These are phyloP conservation scores for Botrytis aclada DNA, from an alignment of 2,329 filamentous ascomycete species.

Conservation along the genomic window DNA sequence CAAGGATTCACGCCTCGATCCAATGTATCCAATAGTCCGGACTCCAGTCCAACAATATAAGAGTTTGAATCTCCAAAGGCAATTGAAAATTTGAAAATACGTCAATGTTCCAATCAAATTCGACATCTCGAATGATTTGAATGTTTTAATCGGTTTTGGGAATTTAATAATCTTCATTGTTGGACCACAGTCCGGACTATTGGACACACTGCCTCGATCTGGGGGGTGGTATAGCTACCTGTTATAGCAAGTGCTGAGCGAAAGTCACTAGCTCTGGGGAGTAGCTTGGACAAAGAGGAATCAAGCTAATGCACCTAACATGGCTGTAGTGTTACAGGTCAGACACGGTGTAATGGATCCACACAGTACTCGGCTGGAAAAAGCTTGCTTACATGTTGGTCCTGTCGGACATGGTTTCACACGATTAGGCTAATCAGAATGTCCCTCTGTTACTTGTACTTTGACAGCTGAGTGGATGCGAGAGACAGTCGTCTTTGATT, in stretches of 20 bases:
- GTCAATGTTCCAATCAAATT: too few species aligned
- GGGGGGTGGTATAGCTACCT: neutral
- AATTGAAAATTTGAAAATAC: too few species aligned
- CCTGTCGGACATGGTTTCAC: neutral
- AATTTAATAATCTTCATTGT: too few species aligned
- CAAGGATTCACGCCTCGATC: neutral
- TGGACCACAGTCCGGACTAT: too few species aligned
- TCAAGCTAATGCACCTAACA: neutral
- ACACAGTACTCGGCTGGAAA: neutral
- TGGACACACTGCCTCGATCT: too few species aligned
- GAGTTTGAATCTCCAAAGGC: too few species aligned
- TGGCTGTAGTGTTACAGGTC: conserved; percentile 10
- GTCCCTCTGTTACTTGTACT: neutral
- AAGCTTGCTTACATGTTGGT: neutral
- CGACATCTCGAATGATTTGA: too few species aligned
- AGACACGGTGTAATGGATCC: neutral
- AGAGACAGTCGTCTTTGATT: neutral
- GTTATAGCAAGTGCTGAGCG: neutral
- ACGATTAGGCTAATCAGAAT: neutral
- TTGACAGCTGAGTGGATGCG: neutral
- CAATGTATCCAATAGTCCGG: too few species aligned
- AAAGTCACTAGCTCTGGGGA: neutral
- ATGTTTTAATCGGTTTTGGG: too few species aligned
- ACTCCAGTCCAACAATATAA: too few species aligned
- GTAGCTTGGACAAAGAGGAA: neutral